Evolutionary conservation across 208 protist genomes (phyloP), one percentile per base, ranked within the genome.

Genomic region (Trypanosoma cruzi): DNA sequence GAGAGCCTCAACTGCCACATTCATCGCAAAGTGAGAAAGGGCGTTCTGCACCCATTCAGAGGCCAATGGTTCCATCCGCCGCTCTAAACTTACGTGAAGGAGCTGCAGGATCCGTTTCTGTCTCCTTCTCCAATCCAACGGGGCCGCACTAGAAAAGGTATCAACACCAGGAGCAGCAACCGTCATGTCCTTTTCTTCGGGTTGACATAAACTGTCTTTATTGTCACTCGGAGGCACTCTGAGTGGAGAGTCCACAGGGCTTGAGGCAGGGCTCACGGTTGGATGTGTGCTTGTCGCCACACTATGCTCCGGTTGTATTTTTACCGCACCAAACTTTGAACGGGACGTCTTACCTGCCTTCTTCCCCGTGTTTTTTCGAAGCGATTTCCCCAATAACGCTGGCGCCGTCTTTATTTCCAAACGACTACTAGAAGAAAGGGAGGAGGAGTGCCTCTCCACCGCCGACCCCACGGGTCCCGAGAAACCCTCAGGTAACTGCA

Each of bases 311-410:
- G 31, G 18, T 18, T 57, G 24, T 22, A 72, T 54, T 48, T 65
- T 72, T 3, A 72, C 58, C 1, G 67, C 67, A 50, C 67, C 67
- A 65, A 72, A 72, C 48, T 52, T 72, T 26, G 57, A 65, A 4
- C 57, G 56, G n/a, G 48, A 46, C 2, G 34, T 22, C 24, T 44
- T 64, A 20, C 22, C n/a, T 48, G 40, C 57, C 22, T 64, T 71
- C 32, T 16, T 57, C 53, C 11, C 13, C 14, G 56, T 5, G 2
- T 22, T 20, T 22, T 52, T 71, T 54, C 44, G 36, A 32, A 63
- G 18, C 3, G 22, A 22, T 36, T 36, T 44, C 40, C 26, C 11
- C 22, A 1, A 16, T 2, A 55, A 26, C 36, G 0, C 50, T 28
- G 53, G 11, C 22, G 20, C 28, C 49, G 11, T 13, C 34, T 16